Evolutionary conservation across 371 early-diverging fungal genomes (phyloP).

Genomic region (Mucor circinelloides): DNA sequence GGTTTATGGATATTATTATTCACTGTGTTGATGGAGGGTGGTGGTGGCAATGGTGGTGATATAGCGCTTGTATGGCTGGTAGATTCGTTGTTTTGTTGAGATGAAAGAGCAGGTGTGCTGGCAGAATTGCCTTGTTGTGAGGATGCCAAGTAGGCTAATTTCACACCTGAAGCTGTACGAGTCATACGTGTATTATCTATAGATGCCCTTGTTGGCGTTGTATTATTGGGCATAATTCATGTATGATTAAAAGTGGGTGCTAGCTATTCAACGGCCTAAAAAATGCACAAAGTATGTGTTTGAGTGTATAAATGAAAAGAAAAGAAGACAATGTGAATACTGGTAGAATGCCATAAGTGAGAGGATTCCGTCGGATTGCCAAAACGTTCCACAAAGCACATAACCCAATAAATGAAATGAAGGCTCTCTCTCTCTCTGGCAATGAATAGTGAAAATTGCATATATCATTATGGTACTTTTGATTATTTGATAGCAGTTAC

Average conservation of each 20-base stretch:
- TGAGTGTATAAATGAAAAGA: background rate
- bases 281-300: too few relatives aligned
- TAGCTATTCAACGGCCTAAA: background rate
- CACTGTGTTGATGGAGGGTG: background rate
- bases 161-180: conserved; percentile 21
- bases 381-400: background rate
- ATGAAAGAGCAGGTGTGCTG: background rate
- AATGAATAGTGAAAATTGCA: too few relatives aligned
- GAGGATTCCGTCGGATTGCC: background rate
- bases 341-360: background rate
- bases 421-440: too few relatives aligned
- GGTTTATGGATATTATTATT: conserved; percentile 13
- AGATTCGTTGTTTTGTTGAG: background rate
- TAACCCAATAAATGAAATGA: too few relatives aligned
- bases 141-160: conserved; percentile 22
- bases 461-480: too few relatives aligned
- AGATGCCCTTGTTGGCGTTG: conserved; percentile 9
- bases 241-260: background rate
- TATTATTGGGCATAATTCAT: conserved; percentile 10
- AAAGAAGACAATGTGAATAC: background rate
- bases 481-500: too few relatives aligned
- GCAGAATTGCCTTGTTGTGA: background rate
- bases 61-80: too few relatives aligned
- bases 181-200: conserved; percentile 17
- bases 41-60: background rate